Base-by-base conservation (phyloP, 2,329 filamentous ascomycete species). In the Cladosporium colombiae region DNA sequence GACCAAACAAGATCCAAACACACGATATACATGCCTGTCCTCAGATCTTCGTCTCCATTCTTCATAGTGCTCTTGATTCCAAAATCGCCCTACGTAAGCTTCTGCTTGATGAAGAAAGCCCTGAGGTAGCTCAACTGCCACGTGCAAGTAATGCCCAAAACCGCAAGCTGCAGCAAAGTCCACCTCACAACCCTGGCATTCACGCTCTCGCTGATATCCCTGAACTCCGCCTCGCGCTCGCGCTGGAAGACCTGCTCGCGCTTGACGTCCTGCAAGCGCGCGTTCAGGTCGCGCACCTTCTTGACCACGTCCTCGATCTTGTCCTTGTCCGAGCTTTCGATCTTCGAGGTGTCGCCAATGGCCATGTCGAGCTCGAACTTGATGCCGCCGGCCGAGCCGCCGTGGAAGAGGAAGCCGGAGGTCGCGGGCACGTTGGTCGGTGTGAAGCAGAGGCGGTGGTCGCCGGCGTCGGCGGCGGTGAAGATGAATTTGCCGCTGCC, bases 61-160 rank as follows among this genome's bases (percentile, higher is more conserved):
- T 44, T n/a, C 56, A 59, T 46, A 21, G 31, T 29, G 23, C 56
- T 44, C 35, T 44, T 40, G 56, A 27, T 59, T 29, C 14, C 56
- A 16, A 21, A 31, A 37, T 23, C 55, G 25, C 33, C 62, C 70
- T 87, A 99, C 67, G 95, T 98, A 78, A 99, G 88, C 86, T 99
- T 99, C 84, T 98, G 94, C 86, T 99, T 99, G 84, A 99, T 99
- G 84, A 99, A 99, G 86, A 99, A 99, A 56, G 91, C 91, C 72
- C 95, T 87, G 74, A 99, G 86, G 81, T 99, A 94, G 63, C 93
- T 96, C 56, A 99, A 84, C 80, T 99, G 95, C 95, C 95, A 99
- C 68, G 92, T 91, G 81, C 95, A 99, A 37, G 95, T 97, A 65
- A 89, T 84, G 64, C 89, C 91, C 63, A 99, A 84, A 44, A 98